Evolutionary conservation across 2,329 filamentous ascomycete genomes (phyloP).

Genomic region (Cordyceps militaris): DNA sequence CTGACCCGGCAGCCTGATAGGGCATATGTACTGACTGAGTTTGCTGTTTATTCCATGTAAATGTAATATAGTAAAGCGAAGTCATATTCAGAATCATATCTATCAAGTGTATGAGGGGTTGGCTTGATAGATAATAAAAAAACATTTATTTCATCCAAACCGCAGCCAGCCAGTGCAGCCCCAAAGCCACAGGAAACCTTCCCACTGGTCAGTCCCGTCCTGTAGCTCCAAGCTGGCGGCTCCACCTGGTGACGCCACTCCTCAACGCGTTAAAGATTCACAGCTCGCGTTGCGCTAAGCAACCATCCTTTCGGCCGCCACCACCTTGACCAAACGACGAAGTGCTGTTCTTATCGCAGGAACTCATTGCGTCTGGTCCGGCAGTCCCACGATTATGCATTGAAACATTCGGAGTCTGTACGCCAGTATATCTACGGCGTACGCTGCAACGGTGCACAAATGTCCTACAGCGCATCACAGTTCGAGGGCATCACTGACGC

Average conservation of each 20-base stretch:
- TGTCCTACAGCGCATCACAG: conserved; percentile 9
- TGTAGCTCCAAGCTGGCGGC: not conserved
- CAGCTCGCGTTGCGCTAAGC: conserved; percentile 1
- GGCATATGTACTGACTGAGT: too few species aligned
- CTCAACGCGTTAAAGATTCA: conserved; percentile 7
- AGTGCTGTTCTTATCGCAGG: not conserved
- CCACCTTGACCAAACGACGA: not conserved
- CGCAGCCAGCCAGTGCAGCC: too few species aligned
- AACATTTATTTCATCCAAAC: too few species aligned
- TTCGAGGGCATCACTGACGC: conserved; percentile 19
- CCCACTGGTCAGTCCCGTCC: too few species aligned
- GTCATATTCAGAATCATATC: too few species aligned
- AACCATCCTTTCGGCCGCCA: not conserved
- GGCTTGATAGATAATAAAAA: too few species aligned
- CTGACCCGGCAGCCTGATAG: too few species aligned
- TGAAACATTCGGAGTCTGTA: not conserved
- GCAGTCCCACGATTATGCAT: not conserved
- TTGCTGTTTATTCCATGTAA: too few species aligned
- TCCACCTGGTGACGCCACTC: conserved; percentile 12
- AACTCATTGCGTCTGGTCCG: not conserved
- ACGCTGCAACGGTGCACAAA: not conserved
- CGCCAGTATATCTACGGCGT: not conserved
- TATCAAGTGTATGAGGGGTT: too few species aligned
- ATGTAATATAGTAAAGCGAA: too few species aligned
- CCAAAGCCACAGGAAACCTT: too few species aligned